phyloP scores from a whole-genome alignment of 768 basidiomycete species.

The Leccinellum luteum region DNA sequence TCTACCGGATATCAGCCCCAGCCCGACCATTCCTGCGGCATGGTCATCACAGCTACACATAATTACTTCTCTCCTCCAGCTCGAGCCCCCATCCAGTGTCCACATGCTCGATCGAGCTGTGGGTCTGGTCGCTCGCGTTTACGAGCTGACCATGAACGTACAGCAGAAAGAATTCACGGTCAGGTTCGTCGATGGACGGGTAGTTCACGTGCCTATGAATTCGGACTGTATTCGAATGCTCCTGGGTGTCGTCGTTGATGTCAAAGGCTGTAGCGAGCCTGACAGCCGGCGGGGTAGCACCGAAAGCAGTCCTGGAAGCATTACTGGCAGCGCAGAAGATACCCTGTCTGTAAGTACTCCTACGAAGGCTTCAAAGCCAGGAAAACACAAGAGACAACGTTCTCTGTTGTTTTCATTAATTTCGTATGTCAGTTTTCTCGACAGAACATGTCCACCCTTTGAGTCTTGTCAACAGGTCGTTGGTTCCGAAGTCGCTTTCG shows the following conservation, averaged over 20 bases:
- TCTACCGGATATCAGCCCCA: conserved; percentile 31
- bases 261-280: conserved; percentile 45
- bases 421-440: conserved; percentile 37
- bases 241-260: conserved; percentile 49
- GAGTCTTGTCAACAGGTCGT: conserved; percentile 18
- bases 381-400: conserved; percentile 65
- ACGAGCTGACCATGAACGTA: conserved; percentile 64
- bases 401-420: conserved; percentile 71
- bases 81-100: conserved; percentile 49
- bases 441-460: neutral
- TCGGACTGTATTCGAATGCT: conserved; percentile 44
- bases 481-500: conserved; percentile 34
- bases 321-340: conserved; percentile 17
- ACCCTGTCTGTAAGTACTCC: conserved; percentile 12
- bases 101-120: conserved; percentile 62
- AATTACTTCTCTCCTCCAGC: conserved; percentile 46
- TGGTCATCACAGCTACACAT: conserved; percentile 57
- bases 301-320: conserved; percentile 28
- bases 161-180: conserved; percentile 44
- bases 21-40: conserved; percentile 39
- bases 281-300: conserved; percentile 30
- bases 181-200: conserved; percentile 55
- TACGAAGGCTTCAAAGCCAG: conserved; percentile 32
- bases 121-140: conserved; percentile 52
- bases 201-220: conserved; percentile 48